These are phyloP conservation scores for Pilatotrama ljubarskyi DNA, from an alignment of 768 basidiomycete genomes.

Conservation along the genomic window DNA sequence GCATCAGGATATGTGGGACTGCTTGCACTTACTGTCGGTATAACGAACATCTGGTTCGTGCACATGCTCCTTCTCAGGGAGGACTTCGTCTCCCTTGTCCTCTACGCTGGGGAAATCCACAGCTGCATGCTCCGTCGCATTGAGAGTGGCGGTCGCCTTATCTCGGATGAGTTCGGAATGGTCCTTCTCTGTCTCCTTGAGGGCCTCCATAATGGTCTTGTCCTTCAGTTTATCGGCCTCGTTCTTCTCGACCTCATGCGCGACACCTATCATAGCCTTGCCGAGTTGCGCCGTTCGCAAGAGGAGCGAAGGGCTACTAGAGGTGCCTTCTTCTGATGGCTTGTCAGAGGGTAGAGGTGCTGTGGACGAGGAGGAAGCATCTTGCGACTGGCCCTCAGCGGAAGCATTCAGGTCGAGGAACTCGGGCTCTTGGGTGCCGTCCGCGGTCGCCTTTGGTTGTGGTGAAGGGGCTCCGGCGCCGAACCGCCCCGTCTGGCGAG, in stretches of 20 bases:
- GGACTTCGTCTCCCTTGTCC: constrained; percentile 44
- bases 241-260: constrained; percentile 29
- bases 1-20: not conserved
- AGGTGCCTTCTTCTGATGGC: not conserved
- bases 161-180: constrained; percentile 16
- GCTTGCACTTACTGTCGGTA: constrained; percentile 45
- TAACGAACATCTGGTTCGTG: constrained; percentile 44
- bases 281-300: constrained; percentile 29
- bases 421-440: constrained; percentile 61
- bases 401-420: constrained; percentile 80
- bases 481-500: constrained; percentile 40
- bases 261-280: constrained; percentile 29
- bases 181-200: constrained; percentile 21
- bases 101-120: constrained; percentile 2
- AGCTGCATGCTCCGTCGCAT: constrained; percentile 29
- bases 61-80: constrained; percentile 45
- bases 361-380: not conserved
- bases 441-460: constrained; percentile 33
- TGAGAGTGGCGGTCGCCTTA: constrained; percentile 24
- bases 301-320: constrained; percentile 19
- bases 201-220: constrained; percentile 23
- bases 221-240: constrained; percentile 30
- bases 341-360: not conserved
- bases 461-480: constrained; percentile 28
- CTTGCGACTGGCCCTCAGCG: not conserved